Evolutionary conservation across 192 early-diverging fungal genomes (phyloP).

Genomic region (Geranomyces michiganensis): DNA sequence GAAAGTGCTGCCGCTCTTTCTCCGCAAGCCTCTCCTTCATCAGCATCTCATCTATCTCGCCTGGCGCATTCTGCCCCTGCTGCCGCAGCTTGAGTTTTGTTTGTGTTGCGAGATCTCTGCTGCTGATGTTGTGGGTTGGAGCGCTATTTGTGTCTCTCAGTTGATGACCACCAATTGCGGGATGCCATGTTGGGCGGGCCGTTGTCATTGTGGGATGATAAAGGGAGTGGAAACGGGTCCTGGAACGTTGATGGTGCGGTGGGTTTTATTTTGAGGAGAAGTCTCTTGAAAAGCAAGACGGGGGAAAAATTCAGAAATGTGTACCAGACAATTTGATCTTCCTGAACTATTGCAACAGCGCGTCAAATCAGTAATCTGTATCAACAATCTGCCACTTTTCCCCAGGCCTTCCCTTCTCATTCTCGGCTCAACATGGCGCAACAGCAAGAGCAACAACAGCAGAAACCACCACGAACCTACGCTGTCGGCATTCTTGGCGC

Average conservation of each 20-base stretch:
- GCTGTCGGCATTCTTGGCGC: slow-evolving; percentile 90
- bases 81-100: slow-evolving; percentile 55
- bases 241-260: not conserved
- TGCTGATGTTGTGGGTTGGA: slow-evolving; percentile 31
- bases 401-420: too few species aligned
- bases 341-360: too few species aligned
- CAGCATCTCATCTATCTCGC: slow-evolving; percentile 34
- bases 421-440: too few species aligned
- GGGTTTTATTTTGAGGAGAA: too few species aligned
- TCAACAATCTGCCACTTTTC: too few species aligned
- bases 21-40: slow-evolving; percentile 43
- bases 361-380: too few species aligned
- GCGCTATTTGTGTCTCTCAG: slow-evolving; percentile 51
- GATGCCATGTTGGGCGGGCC: slow-evolving; percentile 53
- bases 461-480: too few species aligned
- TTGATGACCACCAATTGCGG: slow-evolving; percentile 54
- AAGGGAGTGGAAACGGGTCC: not conserved
- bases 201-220: slow-evolving; percentile 23
- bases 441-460: too few species aligned
- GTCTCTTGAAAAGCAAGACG: too few species aligned
- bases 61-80: slow-evolving; percentile 52
- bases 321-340: too few species aligned
- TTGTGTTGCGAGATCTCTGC: slow-evolving; percentile 46
- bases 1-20: slow-evolving; percentile 41
- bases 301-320: too few species aligned